Evolutionary conservation across 208 protist genomes (phyloP).

Genomic region (Naegleria fowleri): DNA sequence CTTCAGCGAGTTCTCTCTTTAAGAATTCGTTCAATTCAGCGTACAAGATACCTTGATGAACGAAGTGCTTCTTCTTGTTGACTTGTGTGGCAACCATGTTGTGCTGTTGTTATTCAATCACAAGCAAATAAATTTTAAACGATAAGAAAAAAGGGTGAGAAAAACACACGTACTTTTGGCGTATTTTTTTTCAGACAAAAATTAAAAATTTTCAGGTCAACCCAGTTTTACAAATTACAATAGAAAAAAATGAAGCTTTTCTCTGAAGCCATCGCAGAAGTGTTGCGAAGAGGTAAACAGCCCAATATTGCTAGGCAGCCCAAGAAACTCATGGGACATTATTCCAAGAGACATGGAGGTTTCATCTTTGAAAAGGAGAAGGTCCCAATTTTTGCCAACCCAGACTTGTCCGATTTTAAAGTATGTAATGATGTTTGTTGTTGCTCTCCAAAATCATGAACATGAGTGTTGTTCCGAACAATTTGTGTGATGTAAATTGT

Average conservation of each 20-base stretch:
- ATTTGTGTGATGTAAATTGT: neutral
- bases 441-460: neutral
- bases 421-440: neutral
- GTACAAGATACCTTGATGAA: constrained; percentile 98
- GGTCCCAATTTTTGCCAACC: neutral
- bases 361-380: constrained; percentile 10
- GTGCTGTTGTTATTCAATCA: neutral
- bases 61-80: constrained; percentile 70
- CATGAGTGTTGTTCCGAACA: neutral
- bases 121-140: neutral
- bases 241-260: neutral
- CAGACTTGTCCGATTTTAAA: constrained; percentile 1
- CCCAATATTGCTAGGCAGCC: neutral
- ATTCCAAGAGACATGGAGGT: neutral
- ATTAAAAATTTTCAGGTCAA: neutral
- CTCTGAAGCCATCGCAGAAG: neutral
- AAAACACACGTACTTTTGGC: neutral
- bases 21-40: constrained; percentile 99
- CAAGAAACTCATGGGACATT: constrained; percentile 6
- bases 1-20: constrained; percentile 94
- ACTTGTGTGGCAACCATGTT: neutral
- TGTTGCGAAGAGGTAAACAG: neutral
- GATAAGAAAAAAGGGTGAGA: neutral
- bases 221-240: neutral
- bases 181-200: neutral